These are phyloP conservation scores for Cutaneotrichosporon cavernicola DNA, from an alignment of 1,284 basidiomycete species.

Conservation along the genomic window DNA sequence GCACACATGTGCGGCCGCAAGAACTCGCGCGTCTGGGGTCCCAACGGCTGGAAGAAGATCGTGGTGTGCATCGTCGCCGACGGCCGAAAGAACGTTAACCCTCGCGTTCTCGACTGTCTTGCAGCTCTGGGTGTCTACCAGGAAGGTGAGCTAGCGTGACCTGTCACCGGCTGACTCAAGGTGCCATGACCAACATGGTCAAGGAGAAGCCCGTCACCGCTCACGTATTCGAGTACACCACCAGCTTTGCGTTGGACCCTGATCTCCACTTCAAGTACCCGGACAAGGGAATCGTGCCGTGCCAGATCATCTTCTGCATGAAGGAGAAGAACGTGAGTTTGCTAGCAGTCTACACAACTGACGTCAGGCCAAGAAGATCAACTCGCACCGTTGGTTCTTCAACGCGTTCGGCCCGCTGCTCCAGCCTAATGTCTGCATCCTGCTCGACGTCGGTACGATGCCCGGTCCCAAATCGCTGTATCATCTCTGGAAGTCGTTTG, in stretches of 20 bases:
- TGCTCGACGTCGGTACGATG: constrained; percentile 86
- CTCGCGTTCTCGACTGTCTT: constrained; percentile 84
- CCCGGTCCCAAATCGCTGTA: constrained; percentile 78
- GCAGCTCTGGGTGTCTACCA: constrained; percentile 61
- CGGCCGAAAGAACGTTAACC: constrained; percentile 87
- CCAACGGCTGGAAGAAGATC: constrained; percentile 95
- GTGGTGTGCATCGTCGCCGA: constrained; percentile 95
- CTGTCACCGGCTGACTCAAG: neutral
- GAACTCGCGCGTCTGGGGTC: constrained; percentile 93
- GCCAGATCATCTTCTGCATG: constrained; percentile 76
- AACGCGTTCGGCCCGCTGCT: constrained; percentile 68
- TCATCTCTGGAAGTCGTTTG: constrained; percentile 90
- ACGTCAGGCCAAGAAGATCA: constrained; percentile 80
- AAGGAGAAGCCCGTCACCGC: constrained; percentile 85
- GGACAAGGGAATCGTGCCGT: constrained; percentile 87
- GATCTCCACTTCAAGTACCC: constrained; percentile 91
- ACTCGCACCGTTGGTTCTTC: constrained; percentile 93
- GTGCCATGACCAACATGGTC: constrained; percentile 84
- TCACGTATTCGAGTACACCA: constrained; percentile 88
- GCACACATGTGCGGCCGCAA: constrained; percentile 87
- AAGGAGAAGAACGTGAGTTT: constrained; percentile 86
- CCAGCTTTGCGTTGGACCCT: constrained; percentile 82
- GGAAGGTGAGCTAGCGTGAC: constrained; percentile 43
- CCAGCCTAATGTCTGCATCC: constrained; percentile 61
- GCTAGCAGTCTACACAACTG: neutral